Base-by-base conservation (phyloP, 2,329 filamentous ascomycete species). In the Trichoderma oligosporum region DNA sequence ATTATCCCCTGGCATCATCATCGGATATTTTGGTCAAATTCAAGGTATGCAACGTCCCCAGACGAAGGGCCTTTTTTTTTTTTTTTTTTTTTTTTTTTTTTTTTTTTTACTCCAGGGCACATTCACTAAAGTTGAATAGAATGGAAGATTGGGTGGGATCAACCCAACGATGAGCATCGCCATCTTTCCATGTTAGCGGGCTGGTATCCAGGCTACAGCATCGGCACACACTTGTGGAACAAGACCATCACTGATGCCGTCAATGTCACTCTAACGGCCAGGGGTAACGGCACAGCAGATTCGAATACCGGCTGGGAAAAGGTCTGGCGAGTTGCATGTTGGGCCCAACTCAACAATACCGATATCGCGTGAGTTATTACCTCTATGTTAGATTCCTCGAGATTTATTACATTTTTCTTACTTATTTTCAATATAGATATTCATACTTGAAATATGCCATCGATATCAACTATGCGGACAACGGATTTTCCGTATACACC, bases 291-390 rank as follows among this genome's bases (percentile, higher is more conserved):
- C 2, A 76, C 74, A 22, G 72, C 66, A 0, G 80, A 83, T 49
- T 73, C 77, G 1, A 79, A 84, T 60, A 73, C 80, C 0, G 81
- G 81, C 0, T 84, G 81, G 82, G 78, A 74, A 16, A 84, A 84
- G 60, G 76, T 83, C 1, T 83, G 81, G 81, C 76, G 82, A 0
- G 67, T 75, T 0, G 80, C 81, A 0, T 82, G 78, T 66, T 84
- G 81, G 80, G 79, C 80, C 0, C 67, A 78, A 0, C 70, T 84
- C 0, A 82, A 82, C 55, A 71, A 81, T 8, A 79, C 79, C 0
- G 73, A 74, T 16, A 36, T 54, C 16, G 51, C 51, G 51, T 54
- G 41, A 51, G 48, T 22, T 16, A 4, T 29, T 5, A 6, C 24
- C 25, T 3, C 25, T 22, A 22, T 41, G 1, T 4, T 1, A 25